Evolutionary conservation across 345 rosid genomes (phyloP), one percentile per base, ranked within the genome.

Genomic region (Hirschfeldia incana): DNA sequence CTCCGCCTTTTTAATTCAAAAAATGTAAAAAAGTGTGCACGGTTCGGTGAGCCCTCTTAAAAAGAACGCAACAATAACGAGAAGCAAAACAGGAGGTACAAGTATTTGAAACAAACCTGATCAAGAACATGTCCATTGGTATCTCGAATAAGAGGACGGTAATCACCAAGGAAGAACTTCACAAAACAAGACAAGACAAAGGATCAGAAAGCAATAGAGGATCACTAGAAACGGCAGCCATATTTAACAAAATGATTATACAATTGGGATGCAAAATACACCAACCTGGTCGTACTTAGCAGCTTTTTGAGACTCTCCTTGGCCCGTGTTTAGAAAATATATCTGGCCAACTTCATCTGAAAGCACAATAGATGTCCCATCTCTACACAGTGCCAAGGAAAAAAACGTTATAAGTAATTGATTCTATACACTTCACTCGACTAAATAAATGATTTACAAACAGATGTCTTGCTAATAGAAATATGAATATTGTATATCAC

Each of bases 291-390:
- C 97, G 78, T 93, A 93, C 79, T 93, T 90, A 76, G 98, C 96
- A 85, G 88, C 96, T 81, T 88, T 89, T 74, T 91, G 98, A 69
- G 96, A 89, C 85, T 95, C 98, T 10, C 99, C 99, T 89, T 95
- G 96, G 81, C 98, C 99, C 57, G 98, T 95, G 86, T 85, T 95
- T 77, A 95, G 85, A 65, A 93, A 86, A 85, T 95, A 85, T 82
- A 95, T 87, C 84, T 95, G 99, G 78, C 99, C 99, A 86, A 95
- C 97, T 82, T 95, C 99, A 90, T 95, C 98, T 51, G 99, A 93
- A 82, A 95, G 97, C 83, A 95, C 92, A 78, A 95, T 91, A 44
- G 98, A 95, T 36, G 99, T 95, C 72, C 99, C 99, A 81, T 95
- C 99, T 91, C 98, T 95, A 82, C 74, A 73, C 67, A 57, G 21